Percentiles rank a stretch among this genome's conserved stretches.
Evolutionary conservation across 257 asterid species (phyloP).

Genomic region (Solanum bulbocastanum): DNA sequence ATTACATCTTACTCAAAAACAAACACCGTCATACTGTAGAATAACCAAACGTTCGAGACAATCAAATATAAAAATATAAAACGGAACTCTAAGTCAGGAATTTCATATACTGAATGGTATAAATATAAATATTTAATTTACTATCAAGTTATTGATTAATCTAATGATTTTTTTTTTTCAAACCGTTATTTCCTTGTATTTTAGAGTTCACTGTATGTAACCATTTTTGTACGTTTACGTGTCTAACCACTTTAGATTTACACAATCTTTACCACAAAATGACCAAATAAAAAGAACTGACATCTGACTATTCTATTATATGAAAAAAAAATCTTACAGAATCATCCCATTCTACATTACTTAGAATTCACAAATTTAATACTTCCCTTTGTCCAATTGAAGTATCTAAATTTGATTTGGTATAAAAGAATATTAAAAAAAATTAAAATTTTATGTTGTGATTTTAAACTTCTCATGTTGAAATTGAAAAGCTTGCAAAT

Average conservation of each 20-base stretch:
- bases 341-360: neutral
- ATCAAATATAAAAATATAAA: too few relatives aligned
- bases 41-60: too few relatives aligned
- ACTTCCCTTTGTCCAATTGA: neutral
- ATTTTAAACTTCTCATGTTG: neutral
- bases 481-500: neutral
- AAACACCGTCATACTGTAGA: too few relatives aligned
- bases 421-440: too few relatives aligned
- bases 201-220: neutral
- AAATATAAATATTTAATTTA: too few relatives aligned
- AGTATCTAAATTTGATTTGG: neutral
- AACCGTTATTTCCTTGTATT: too few relatives aligned
- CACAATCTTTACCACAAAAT: neutral
- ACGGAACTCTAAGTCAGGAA: neutral
- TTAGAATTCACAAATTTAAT: neutral
- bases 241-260: neutral
- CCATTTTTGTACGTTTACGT: neutral
- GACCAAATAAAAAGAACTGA: neutral
- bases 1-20: too few relatives aligned
- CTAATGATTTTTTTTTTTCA: too few relatives aligned
- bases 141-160: rapidly evolving
- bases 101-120: neutral
- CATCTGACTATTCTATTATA: neutral
- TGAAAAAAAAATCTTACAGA: neutral
- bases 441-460: neutral